phyloP scores from a whole-genome alignment of 75 land plant genomes.

The Isoetes taiwanensis region DNA sequence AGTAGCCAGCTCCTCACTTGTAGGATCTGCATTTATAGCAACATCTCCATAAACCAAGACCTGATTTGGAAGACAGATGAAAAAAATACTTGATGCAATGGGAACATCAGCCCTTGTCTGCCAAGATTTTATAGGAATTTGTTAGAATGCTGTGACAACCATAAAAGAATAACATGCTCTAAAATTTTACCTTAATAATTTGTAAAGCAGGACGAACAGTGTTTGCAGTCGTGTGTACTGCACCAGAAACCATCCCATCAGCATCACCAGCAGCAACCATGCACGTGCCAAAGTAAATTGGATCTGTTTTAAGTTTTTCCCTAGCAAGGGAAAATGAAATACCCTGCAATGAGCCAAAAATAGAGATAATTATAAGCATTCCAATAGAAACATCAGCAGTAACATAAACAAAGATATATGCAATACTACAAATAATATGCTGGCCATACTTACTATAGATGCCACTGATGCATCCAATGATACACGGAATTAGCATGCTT shows the following conservation, averaged over 20 bases:
- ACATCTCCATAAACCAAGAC: constrained; percentile 36
- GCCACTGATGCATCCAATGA: too few relatives aligned
- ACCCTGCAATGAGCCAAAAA: constrained; percentile 28
- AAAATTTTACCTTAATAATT: constrained; percentile 30
- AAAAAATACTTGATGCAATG: constrained; percentile 31
- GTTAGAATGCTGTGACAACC: background rate
- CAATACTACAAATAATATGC: too few relatives aligned
- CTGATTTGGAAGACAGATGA: constrained; percentile 31
- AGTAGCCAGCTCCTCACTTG: constrained; percentile 30
- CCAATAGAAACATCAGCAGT: too few relatives aligned
- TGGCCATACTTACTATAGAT: too few relatives aligned
- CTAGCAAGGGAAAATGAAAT: constrained; percentile 21
- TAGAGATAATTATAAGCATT: too few relatives aligned
- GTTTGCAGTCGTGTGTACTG: constrained; percentile 32
- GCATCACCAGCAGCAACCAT: constrained; percentile 41
- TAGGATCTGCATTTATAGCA: constrained; percentile 30
- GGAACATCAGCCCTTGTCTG: constrained; percentile 28
- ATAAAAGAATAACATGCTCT: too few relatives aligned
- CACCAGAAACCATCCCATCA: constrained; percentile 42
- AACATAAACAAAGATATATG: too few relatives aligned
- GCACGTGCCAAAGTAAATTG: constrained; percentile 28
- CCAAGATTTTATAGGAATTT: background rate
- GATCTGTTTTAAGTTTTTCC: constrained; percentile 17
- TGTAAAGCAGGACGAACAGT: constrained; percentile 41
- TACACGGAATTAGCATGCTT: too few relatives aligned